A percentile compares a stretch with the other conserved stretches of the same genome.
Conservation (phyloP, 495 filamentous ascomycete species). For the Hyaloscypha bicolor region DNA sequence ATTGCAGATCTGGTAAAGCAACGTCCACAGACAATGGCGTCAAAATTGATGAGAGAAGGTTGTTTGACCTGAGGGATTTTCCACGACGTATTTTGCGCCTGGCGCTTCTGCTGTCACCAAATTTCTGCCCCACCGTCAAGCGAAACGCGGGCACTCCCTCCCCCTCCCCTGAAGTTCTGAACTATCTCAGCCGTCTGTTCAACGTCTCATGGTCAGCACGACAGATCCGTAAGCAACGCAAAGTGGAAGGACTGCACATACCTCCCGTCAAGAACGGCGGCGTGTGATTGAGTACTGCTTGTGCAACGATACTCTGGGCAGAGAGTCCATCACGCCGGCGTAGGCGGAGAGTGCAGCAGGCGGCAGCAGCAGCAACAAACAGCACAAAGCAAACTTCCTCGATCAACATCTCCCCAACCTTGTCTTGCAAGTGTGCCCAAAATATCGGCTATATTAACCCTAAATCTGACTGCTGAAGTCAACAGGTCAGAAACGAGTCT, state of each 20-base stretch:
- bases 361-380: too few relatives aligned
- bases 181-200: background rate
- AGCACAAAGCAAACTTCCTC: too few relatives aligned
- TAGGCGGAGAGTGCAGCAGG: too few relatives aligned
- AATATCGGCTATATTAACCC: too few relatives aligned
- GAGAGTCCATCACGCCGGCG: too few relatives aligned
- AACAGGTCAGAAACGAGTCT: too few relatives aligned
- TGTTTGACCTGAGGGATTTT: slow-evolving; percentile 7
- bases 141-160: background rate
- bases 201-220: background rate
- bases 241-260: background rate
- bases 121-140: background rate
- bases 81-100: background rate
- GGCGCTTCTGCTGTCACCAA: background rate
- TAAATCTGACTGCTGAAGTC: too few relatives aligned
- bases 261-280: background rate
- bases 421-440: too few relatives aligned
- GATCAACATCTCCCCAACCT: too few relatives aligned
- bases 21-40: slow-evolving; percentile 2
- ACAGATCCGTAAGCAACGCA: too few relatives aligned
- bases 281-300: too few relatives aligned
- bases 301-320: too few relatives aligned
- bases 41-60: background rate
- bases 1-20: background rate
- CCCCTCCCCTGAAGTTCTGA: background rate